A percentile compares a stretch with the other conserved stretches of the same genome.
Conservation (phyloP, 1,284 basidiomycete species). For the Marasmius sp. region DNA sequence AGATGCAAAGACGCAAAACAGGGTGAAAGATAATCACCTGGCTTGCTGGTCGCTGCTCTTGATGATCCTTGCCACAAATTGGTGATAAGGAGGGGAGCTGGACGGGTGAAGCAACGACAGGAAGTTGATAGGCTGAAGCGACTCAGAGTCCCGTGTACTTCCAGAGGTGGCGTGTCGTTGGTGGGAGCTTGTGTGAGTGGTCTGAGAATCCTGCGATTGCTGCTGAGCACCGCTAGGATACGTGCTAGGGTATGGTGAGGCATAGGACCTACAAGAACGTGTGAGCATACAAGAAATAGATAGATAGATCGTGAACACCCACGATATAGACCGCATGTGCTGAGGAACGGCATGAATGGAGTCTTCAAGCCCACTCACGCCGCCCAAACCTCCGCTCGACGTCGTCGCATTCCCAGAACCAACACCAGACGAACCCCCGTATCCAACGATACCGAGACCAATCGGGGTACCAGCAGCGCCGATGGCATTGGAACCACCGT, state of each 20-base stretch:
- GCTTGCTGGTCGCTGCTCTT: constrained; percentile 85
- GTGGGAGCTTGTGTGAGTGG: constrained; percentile 23
- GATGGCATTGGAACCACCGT: neutral
- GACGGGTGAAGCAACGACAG: constrained; percentile 78
- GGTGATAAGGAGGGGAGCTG: constrained; percentile 74
- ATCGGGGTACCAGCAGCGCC: constrained; percentile 1
- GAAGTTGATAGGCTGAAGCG: constrained; percentile 76
- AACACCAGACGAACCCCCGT: constrained; percentile 3
- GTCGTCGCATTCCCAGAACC: neutral
- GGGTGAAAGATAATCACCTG: neutral
- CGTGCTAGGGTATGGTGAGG: neutral
- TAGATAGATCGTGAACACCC: neutral
- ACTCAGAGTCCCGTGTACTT: constrained; percentile 3
- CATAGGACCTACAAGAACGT: neutral
- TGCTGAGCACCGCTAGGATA: constrained; percentile 3
- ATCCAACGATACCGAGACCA: constrained; percentile 7
- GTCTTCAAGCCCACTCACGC: constrained; percentile 9
- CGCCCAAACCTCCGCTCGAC: neutral
- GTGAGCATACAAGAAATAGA: neutral
- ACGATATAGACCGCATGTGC: constrained; percentile 3
- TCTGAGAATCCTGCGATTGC: constrained; percentile 4
- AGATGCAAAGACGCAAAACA: neutral
- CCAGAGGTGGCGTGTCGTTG: constrained; percentile 21
- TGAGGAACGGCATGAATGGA: constrained; percentile 14
- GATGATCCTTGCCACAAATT: constrained; percentile 80